Conservation (phyloP, 352 stramenopile species). For the Phytopythium kandeliae region DNA sequence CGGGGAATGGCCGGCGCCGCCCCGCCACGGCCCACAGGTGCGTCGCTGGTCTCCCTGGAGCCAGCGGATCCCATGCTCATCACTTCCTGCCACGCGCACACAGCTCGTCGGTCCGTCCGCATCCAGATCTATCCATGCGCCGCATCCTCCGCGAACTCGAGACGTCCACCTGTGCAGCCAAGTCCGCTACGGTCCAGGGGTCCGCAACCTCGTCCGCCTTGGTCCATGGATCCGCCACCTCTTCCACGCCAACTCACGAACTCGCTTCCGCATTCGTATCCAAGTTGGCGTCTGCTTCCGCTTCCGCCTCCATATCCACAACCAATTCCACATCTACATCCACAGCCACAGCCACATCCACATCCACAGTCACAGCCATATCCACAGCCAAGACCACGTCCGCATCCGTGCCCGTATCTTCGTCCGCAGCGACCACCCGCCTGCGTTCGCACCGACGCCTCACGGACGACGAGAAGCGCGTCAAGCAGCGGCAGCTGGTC, state of each 20-base stretch:
- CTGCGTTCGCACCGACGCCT: conserved; percentile 30
- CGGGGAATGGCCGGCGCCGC: background rate
- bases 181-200: background rate
- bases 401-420: conserved; percentile 1
- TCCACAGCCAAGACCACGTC: too few species aligned
- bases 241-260: too few species aligned
- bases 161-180: background rate
- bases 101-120: conserved; percentile 3
- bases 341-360: too few species aligned
- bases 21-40: background rate
- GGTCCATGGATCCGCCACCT: too few species aligned
- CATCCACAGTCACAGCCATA: too few species aligned
- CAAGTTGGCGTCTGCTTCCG: too few species aligned
- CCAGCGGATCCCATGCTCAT: too few species aligned
- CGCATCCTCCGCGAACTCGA: conserved; percentile 40
- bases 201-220: background rate
- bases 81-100: background rate
- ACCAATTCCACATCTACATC: too few species aligned
- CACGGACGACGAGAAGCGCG: conserved; percentile 51
- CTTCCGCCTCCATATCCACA: too few species aligned
- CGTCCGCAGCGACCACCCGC: conserved; percentile 9
- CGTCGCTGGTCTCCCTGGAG: too few species aligned
- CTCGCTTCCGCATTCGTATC: too few species aligned
- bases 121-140: conserved; percentile 40
- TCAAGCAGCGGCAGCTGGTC: conserved; percentile 64